Base-by-base conservation (phyloP, 2,329 filamentous ascomycete species). In the Diaporthe longicolla region DNA sequence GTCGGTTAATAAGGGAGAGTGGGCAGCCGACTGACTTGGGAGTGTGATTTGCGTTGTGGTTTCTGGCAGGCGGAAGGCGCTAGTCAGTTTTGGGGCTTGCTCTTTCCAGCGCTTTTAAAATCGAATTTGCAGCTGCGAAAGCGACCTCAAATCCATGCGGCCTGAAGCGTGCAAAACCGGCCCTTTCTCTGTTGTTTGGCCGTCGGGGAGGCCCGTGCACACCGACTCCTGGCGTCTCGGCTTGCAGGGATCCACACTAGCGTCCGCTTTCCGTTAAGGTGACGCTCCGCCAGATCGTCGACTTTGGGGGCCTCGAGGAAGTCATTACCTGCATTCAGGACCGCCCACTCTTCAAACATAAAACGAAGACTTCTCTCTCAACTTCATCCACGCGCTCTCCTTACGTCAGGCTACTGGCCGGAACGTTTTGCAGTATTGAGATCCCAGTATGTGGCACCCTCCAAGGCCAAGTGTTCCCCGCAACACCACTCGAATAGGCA, bases 21-120 rank as follows among this genome's bases (percentile, higher is more conserved):
- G 55, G 45, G 35, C 21, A 29, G 48, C 32, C 54, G 65, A 63
- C 73, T 73, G 66, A 73, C 70, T 63, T 70, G 70, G 58, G 70
- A 55, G 55, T 29, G 69, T 59, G 57, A 61, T 59, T 24, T 52
- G 57, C 32, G 76, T 69, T 75, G 70, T 13, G 70, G 70, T 61
- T 57, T 61, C 35, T 59, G 73, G 71, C 66, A 72, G 61, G 40
- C 40, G 37, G 37, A 15, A 43, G 40, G 73, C 76, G 77, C 76
- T 75, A 77, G 75, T 74, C 76, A 65, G 37, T 76, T 76, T 77
- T 76, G 66, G 75, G 71, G 24, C 26, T 26, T 73, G 71, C 71
- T 72, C 43, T 72, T 71, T 63, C 73, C 58, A 63, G 58, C 74
- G 63, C 48, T 54, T 68, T 40, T 40, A 54, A 68, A 68, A 68